Evolutionary conservation across 495 filamentous ascomycete species (phyloP).

Genomic region (Aspergillus cristatus): DNA sequence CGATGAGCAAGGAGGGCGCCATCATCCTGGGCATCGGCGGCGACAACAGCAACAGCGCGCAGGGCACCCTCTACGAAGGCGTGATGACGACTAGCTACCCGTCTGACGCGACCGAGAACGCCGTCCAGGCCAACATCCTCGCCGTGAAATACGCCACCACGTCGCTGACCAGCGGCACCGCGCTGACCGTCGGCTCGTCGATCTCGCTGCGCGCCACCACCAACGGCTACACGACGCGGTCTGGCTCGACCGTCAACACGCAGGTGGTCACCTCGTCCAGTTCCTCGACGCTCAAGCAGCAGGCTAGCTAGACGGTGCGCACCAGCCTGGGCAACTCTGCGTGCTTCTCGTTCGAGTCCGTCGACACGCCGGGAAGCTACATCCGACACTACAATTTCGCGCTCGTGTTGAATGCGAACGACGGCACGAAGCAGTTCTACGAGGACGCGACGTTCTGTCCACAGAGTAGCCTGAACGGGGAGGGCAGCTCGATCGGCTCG

Average conservation of each 20-base stretch:
- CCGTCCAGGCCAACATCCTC: slow-evolving; percentile 50
- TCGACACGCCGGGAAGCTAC: slow-evolving; percentile 45
- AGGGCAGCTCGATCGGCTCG: slow-evolving; percentile 39
- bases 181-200: slow-evolving; percentile 36
- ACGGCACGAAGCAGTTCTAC: slow-evolving; percentile 40
- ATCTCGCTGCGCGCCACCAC: slow-evolving; percentile 45
- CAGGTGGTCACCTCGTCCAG: slow-evolving; percentile 45
- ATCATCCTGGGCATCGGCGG: slow-evolving; percentile 53
- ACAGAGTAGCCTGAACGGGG: slow-evolving; percentile 33
- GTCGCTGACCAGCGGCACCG: slow-evolving; percentile 38
- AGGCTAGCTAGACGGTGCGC: slow-evolving; percentile 46
- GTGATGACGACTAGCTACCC: slow-evolving; percentile 52
- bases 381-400: slow-evolving; percentile 42
- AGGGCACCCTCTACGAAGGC: slow-evolving; percentile 55
- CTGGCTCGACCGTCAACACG: slow-evolving; percentile 35
- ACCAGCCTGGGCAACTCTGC: slow-evolving; percentile 42
- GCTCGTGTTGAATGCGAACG: slow-evolving; percentile 36
- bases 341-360: slow-evolving; percentile 49
- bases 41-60: slow-evolving; percentile 44
- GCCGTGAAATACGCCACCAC: slow-evolving; percentile 42
- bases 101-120: slow-evolving; percentile 42
- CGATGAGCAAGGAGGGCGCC: slow-evolving; percentile 52
- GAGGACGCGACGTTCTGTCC: slow-evolving; percentile 51
- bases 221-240: slow-evolving; percentile 37
- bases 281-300: slow-evolving; percentile 32